Evolutionary conservation across 192 early-diverging fungal genomes (phyloP).

Genomic region (Coemansia sp.): DNA sequence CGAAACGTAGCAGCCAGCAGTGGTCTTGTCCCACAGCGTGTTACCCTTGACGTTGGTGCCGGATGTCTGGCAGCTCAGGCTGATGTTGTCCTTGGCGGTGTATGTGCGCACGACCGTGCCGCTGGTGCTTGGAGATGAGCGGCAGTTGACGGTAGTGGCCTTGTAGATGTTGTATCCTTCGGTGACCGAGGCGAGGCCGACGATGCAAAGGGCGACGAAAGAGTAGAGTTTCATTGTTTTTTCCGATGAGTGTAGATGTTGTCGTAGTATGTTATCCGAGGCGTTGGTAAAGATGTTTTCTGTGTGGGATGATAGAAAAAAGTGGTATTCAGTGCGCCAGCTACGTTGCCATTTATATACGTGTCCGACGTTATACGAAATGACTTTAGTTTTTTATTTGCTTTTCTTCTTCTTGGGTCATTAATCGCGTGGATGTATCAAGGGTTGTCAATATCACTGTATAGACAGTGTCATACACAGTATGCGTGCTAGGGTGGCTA

Average conservation of each 20-base stretch:
- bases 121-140: constrained; percentile 21
- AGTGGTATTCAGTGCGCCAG: background rate
- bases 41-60: constrained; percentile 19
- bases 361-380: background rate
- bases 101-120: constrained; percentile 22
- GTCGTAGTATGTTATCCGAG: background rate
- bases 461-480: background rate
- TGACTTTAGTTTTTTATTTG: background rate
- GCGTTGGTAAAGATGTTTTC: background rate
- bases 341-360: background rate
- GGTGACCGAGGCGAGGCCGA: background rate
- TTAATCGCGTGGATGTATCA: background rate
- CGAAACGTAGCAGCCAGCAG: constrained; percentile 21
- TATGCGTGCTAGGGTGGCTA: background rate
- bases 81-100: constrained; percentile 22
- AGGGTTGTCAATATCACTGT: background rate
- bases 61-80: constrained; percentile 14
- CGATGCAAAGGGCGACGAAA: background rate
- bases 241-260: background rate
- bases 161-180: constrained; percentile 27
- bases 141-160: constrained; percentile 27
- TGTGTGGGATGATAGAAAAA: background rate
- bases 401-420: background rate
- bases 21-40: constrained; percentile 37
- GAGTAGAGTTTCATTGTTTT: constrained; percentile 17